Evolutionary conservation across 257 asterid species (phyloP), one percentile per base, ranked within the genome.

Genomic region (Solanum pinnatisectum): DNA sequence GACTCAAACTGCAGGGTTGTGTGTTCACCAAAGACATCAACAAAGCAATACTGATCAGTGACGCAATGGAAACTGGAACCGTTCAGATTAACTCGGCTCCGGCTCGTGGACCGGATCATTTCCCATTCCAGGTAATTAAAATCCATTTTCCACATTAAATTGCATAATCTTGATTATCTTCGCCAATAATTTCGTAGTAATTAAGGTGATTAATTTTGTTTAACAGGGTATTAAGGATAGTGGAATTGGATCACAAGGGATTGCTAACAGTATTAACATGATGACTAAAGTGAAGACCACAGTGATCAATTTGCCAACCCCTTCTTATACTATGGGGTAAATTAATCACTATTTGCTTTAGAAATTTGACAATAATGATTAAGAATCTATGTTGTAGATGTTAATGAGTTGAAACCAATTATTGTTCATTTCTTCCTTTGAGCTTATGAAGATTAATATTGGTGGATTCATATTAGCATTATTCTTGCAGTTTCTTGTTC

Each of bases 11-110:
- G 10, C 88, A 97, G 99, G 99, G 99, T 11, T 97, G 96, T 83
- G 94, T 97, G 33, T 96, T 96, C 90, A 97, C 99, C 4, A 97
- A 93, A 88, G 98, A 97, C 77, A 96, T 97, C 93, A 96, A 96
- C 87, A 97, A 94, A 92, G 99, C 99, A 37, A 94, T 97, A 87
- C 40, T 97, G 91, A 97, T 97, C 30, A 94, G 99, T 59, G 99
- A 97, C 46, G 99, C 99, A 15, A 97, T 97, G 99, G 99, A 97
- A 90, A 90, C 95, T 0, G 98, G 99, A 59, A 96, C 99, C 0
- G 96, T 97, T 78, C 99, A 96, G 93, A 96, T 97, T 86, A 97
- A 97, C 93, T 96, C 99, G 1, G 98, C 99, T 37, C 99, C 99
- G 0, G 98, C 99, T 49, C 98, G 99, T 23, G 99, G 99, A 7